phyloP scores from a whole-genome alignment of 108 stramenopile genomes.

The Fragilaria radians region DNA sequence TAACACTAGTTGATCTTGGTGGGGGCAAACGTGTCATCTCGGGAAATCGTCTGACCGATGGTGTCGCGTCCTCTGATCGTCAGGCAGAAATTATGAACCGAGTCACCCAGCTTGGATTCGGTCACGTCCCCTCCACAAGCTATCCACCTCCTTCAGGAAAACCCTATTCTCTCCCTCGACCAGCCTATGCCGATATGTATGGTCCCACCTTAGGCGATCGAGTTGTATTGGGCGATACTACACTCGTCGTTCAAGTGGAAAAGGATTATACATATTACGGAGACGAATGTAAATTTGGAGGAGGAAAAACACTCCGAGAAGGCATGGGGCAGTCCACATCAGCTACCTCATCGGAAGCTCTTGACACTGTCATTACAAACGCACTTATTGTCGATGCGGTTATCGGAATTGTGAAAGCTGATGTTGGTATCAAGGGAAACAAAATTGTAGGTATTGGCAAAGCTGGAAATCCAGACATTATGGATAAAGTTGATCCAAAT shows the following conservation, averaged over 20 bases:
- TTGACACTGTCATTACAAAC: slow-evolving; percentile 95
- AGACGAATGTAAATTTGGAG: slow-evolving; percentile 98
- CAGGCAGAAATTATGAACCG: slow-evolving; percentile 45
- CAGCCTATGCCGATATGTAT: slow-evolving; percentile 71
- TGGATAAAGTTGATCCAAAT: slow-evolving; percentile 79
- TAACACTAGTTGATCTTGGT: slow-evolving; percentile 84
- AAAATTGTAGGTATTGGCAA: slow-evolving; percentile 94
- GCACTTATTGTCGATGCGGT: slow-evolving; percentile 89
- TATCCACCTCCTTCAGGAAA: slow-evolving; percentile 23
- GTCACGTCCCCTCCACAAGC: slow-evolving; percentile 22
- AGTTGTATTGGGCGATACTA: slow-evolving; percentile 87
- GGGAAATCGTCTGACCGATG: slow-evolving; percentile 60
- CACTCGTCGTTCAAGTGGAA: slow-evolving; percentile 78
- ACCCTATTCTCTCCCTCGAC: slow-evolving; percentile 39
- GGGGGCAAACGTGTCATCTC: slow-evolving; percentile 48
- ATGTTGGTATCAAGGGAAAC: slow-evolving; percentile 90
- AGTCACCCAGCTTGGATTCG: slow-evolving; percentile 33
- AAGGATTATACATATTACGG: slow-evolving; percentile 72
- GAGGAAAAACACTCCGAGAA: slow-evolving; percentile 95
- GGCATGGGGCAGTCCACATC: slow-evolving; percentile 96
- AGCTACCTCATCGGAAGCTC: slow-evolving; percentile 46
- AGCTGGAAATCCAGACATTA: slow-evolving; percentile 97
- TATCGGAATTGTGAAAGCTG: slow-evolving; percentile 88
- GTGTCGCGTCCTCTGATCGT: slow-evolving; percentile 24
- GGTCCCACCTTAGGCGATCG: slow-evolving; percentile 85